Conservation (phyloP, 2,329 filamentous ascomycete species). For the Whalleya microplaca region DNA sequence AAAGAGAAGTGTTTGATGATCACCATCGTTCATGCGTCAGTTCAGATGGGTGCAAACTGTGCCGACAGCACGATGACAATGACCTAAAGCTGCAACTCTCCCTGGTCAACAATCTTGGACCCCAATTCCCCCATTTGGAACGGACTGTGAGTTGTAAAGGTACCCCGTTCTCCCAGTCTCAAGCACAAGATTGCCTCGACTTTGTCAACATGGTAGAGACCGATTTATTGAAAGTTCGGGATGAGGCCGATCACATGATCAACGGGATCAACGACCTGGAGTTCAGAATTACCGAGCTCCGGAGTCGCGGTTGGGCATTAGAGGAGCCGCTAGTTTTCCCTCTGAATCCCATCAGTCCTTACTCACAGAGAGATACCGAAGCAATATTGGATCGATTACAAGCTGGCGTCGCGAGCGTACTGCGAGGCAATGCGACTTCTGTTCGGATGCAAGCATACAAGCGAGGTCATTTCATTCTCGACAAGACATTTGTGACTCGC, state of each 20-base stretch:
- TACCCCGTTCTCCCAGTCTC: slow-evolving; percentile 48
- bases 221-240: slow-evolving; percentile 42
- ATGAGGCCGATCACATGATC: slow-evolving; percentile 47
- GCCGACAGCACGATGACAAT: slow-evolving; percentile 46
- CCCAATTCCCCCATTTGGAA: slow-evolving; percentile 48
- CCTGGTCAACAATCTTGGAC: slow-evolving; percentile 55
- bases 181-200: slow-evolving; percentile 47
- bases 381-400: slow-evolving; percentile 56
- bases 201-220: slow-evolving; percentile 47
- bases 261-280: slow-evolving; percentile 51
- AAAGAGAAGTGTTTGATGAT: slow-evolving; percentile 46
- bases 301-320: slow-evolving; percentile 49
- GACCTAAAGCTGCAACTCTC: slow-evolving; percentile 51
- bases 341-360: slow-evolving; percentile 46
- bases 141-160: slow-evolving; percentile 48
- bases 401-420: slow-evolving; percentile 52
- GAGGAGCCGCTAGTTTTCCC: slow-evolving; percentile 51
- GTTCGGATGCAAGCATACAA: slow-evolving; percentile 55
- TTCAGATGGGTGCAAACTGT: slow-evolving; percentile 43
- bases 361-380: slow-evolving; percentile 50
- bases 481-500: slow-evolving; percentile 50
- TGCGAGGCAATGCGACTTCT: slow-evolving; percentile 51
- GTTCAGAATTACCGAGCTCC: slow-evolving; percentile 51
- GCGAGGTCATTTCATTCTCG: slow-evolving; percentile 56
- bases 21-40: slow-evolving; percentile 42